phyloP scores from a whole-genome alignment of 306 rosid species.

The Prosopis cineraria region DNA sequence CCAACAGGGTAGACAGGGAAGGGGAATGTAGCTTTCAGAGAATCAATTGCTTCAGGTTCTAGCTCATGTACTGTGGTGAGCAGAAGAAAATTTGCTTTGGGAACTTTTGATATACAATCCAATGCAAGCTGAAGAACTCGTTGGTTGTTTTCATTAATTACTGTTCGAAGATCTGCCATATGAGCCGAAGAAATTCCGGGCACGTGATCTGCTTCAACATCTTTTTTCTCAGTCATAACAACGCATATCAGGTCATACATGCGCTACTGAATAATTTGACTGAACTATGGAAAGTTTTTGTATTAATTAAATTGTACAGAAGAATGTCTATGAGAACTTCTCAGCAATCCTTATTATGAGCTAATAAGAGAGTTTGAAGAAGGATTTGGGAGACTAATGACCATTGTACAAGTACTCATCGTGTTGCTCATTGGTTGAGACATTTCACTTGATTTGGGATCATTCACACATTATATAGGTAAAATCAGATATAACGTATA shows the following conservation, averaged over 20 bases:
- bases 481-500: no score
- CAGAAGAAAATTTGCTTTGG: slow-evolving; percentile 41
- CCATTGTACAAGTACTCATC: no score
- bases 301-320: background rate
- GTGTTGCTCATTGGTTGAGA: no score
- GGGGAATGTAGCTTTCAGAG: slow-evolving; percentile 29
- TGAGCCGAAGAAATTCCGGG: slow-evolving; percentile 36
- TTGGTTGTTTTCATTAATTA: slow-evolving; percentile 23
- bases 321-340: background rate
- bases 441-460: no score
- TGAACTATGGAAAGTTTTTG: no score
- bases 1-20: slow-evolving; percentile 43
- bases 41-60: slow-evolving; percentile 30
- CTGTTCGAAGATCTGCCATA: slow-evolving; percentile 27
- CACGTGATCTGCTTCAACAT: slow-evolving; percentile 22
- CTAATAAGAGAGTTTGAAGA: background rate
- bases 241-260: background rate
- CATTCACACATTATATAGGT: no score
- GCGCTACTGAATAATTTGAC: background rate
- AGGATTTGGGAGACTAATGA: no score
- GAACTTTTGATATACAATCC: slow-evolving; percentile 30
- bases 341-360: background rate
- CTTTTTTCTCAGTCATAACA: slow-evolving; percentile 11
- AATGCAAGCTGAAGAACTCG: slow-evolving; percentile 2
- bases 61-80: slow-evolving; percentile 38